Evolutionary conservation across 192 early-diverging fungal species (phyloP), one percentile per base, ranked within the genome.

Genomic region (Podila horticola): DNA sequence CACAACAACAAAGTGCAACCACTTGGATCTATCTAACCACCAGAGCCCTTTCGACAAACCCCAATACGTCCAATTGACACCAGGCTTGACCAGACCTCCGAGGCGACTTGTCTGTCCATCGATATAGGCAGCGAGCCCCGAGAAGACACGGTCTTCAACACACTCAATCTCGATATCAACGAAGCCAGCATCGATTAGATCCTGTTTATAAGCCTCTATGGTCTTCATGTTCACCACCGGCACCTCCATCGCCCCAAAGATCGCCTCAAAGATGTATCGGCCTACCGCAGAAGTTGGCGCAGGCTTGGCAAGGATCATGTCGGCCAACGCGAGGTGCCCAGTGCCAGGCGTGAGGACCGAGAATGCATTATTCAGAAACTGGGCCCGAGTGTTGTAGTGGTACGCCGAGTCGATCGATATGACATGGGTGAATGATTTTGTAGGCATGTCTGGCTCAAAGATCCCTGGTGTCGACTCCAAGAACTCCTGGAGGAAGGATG

Each of bases 361-460:
- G 12, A 73, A 28, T 22, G 71, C 74, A 13, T 77, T 63, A 5
- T 50, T 60, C 1, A 88, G 33, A 19, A 88, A 88, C 5, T 61
- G 30, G 29, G 74, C 84, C 2, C 85, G 83, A 2, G 87, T 85
- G 31, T 82, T 74, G 65, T 84, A 88, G 30, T 88, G 87, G 51
- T 86, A 86, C 1, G 87, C 87, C 0, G 85, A 83, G 61, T 88
- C 87, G 31, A 88, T 82, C 0, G 82, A 85, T 30, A 88, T 19
- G 11, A 88, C 81, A 71, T 76, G 65, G n/a, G 79, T 74, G 38
- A 84, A 87, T 13, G 48, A 12, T 13, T 17, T 17, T 4, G 61
- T 15, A 20, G 51, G 67, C 41, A n/a, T n/a, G 41, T 52, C 22
- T 69, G 11, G n/a, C 15, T 48, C 41, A 31, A 79, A 79, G 0